Percentiles rank a stretch among this genome's conserved stretches.
phyloP scores from a whole-genome alignment of 2,329 filamentous ascomycete species.

The Colletotrichum sp. region DNA sequence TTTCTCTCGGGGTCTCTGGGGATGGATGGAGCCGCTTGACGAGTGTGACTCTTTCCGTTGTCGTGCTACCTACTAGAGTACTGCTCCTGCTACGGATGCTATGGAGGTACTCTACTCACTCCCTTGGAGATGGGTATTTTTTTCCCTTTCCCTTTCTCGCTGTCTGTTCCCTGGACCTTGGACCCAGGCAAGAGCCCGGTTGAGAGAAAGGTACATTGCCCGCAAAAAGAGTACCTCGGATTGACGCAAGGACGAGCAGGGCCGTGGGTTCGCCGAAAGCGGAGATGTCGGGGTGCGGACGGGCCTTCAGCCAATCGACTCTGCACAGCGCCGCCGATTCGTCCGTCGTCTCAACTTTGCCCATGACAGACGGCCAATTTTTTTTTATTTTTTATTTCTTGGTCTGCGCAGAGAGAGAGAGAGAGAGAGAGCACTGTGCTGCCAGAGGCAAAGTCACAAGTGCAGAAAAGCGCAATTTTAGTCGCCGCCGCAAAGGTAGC shows the following conservation, averaged over 20 bases:
- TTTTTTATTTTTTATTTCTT: neutral
- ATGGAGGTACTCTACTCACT: neutral
- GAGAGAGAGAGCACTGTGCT: neutral
- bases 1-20: neutral
- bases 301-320: conserved; percentile 10
- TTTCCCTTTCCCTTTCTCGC: neutral
- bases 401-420: neutral
- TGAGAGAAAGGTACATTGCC: neutral
- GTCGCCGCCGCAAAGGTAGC: neutral
- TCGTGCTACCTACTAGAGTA: conserved; percentile 12
- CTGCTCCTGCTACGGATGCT: neutral
- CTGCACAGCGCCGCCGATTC: conserved; percentile 11
- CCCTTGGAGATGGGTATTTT: conserved; percentile 3
- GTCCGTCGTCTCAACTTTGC: conserved; percentile 21
- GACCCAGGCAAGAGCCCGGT: neutral
- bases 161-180: neutral
- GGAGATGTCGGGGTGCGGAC: conserved; percentile 23
- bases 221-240: conserved; percentile 4
- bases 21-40: conserved; percentile 8
- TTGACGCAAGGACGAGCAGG: conserved; percentile 18
- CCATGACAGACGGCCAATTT: conserved; percentile 5
- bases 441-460: neutral
- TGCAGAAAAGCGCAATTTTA: neutral
- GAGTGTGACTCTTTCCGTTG: conserved; percentile 25
- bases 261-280: conserved; percentile 26